Conservation (phyloP, 805 yeast genomes). For the Hanseniaspora lachancei region DNA sequence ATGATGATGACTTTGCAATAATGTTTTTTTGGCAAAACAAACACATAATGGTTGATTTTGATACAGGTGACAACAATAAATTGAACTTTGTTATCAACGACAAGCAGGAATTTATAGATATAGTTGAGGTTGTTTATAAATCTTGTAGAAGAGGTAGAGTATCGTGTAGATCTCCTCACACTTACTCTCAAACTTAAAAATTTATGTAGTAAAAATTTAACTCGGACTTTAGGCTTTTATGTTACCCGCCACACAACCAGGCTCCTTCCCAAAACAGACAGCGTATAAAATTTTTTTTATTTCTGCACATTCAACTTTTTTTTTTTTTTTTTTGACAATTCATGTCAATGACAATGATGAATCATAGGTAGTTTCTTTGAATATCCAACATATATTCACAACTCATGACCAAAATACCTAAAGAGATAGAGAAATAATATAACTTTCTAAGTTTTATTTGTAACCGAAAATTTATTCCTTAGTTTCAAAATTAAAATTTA, state of each 20-base stretch:
- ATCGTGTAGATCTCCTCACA: conserved; percentile 70
- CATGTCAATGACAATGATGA: too few relatives aligned
- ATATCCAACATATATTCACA: too few relatives aligned
- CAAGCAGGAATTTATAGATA: conserved; percentile 82
- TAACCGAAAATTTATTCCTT: neutral
- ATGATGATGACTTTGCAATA: conserved; percentile 55
- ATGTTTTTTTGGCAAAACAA: conserved; percentile 90
- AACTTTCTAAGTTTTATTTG: too few relatives aligned
- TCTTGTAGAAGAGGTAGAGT: conserved; percentile 93
- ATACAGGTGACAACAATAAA: conserved; percentile 95
- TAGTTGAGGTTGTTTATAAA: conserved; percentile 74
- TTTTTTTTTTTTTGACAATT: too few relatives aligned
- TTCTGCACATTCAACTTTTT: too few relatives aligned
- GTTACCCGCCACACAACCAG: too few relatives aligned
- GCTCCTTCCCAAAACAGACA: too few relatives aligned
- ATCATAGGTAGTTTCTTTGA: too few relatives aligned
- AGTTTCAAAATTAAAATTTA: neutral
- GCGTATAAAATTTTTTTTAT: too few relatives aligned
- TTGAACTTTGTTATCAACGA: conserved; percentile 66
- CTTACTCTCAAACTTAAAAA: conserved; percentile 30
- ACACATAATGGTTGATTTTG: conserved; percentile 97
- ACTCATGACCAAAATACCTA: too few relatives aligned
- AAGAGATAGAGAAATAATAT: too few relatives aligned
- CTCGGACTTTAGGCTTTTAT: too few relatives aligned
- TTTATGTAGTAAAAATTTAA: neutral